phyloP scores from a whole-genome alignment of 192 early-diverging fungal genomes.

The Thoreauomyces humboldtii region DNA sequence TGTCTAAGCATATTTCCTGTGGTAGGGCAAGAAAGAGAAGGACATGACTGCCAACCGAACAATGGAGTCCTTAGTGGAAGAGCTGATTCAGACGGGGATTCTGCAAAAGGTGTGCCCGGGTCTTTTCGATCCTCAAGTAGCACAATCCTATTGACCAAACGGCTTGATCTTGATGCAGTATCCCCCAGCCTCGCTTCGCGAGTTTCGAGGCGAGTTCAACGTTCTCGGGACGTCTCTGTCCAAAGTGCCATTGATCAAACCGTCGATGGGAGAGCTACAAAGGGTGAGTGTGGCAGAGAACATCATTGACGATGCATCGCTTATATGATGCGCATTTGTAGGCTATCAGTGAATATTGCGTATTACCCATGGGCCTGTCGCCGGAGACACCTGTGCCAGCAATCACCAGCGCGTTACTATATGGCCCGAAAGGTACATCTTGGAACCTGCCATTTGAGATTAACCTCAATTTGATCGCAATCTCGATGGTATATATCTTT shows the following conservation, averaged over 20 bases:
- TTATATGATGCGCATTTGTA: neutral
- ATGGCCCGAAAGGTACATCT: conserved; percentile 43
- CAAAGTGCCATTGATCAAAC: conserved; percentile 43
- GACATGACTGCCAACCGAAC: conserved; percentile 60
- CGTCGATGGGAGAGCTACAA: conserved; percentile 50
- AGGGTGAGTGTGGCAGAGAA: conserved; percentile 25
- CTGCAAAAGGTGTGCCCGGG: conserved; percentile 43
- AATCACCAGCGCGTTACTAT: conserved; percentile 45
- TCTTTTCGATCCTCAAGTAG: neutral
- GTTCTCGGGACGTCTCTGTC: conserved; percentile 33
- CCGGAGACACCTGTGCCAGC: conserved; percentile 34
- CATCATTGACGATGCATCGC: neutral
- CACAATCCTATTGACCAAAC: neutral
- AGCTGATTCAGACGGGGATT: conserved; percentile 53
- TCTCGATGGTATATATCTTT: neutral
- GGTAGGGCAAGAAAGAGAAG: conserved; percentile 67
- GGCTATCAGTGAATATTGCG: conserved; percentile 53
- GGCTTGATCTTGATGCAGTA: neutral
- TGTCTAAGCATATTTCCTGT: neutral
- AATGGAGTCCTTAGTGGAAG: conserved; percentile 59
- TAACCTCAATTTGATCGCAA: too few species aligned
- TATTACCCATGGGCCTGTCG: conserved; percentile 50
- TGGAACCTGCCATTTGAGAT: too few species aligned
- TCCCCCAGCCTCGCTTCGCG: conserved; percentile 13
- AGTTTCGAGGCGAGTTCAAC: conserved; percentile 50